phyloP scores from a whole-genome alignment of 2,329 filamentous ascomycete species.

The Paecilomyces sp. region DNA sequence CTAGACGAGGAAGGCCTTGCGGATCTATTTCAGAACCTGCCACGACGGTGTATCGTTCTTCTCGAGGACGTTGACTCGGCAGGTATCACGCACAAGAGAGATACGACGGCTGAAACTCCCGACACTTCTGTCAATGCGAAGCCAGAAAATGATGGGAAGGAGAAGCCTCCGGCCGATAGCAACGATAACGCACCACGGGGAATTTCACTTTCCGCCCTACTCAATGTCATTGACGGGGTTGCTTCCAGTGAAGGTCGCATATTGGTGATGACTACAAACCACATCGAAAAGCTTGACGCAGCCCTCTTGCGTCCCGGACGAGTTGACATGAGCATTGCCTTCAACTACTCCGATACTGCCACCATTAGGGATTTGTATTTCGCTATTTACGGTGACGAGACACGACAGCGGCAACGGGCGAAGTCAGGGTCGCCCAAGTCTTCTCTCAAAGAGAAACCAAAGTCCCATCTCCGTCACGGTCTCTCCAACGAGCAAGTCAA shows the following conservation, averaged over 20 bases:
- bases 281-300: slow-evolving; percentile 56
- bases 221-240: slow-evolving; percentile 66
- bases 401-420: slow-evolving; percentile 14
- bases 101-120: slow-evolving; percentile 26
- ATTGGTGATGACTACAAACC: slow-evolving; percentile 68
- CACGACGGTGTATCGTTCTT: slow-evolving; percentile 63
- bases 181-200: slow-evolving; percentile 22
- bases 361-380: slow-evolving; percentile 34
- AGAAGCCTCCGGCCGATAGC: slow-evolving; percentile 11
- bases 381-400: slow-evolving; percentile 27
- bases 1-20: slow-evolving; percentile 61
- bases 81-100: slow-evolving; percentile 54
- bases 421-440: not conserved
- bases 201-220: slow-evolving; percentile 59
- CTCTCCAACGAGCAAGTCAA: slow-evolving; percentile 14
- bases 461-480: not conserved
- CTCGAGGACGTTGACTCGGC: slow-evolving; percentile 72
- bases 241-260: slow-evolving; percentile 63
- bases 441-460: not conserved
- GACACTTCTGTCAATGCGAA: slow-evolving; percentile 20
- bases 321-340: slow-evolving; percentile 58
- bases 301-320: slow-evolving; percentile 60
- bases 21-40: slow-evolving; percentile 59
- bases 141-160: slow-evolving; percentile 7
- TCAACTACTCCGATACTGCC: slow-evolving; percentile 35